Evolutionary conservation across 257 asterid species (phyloP).

Genomic region (Scutellaria minor): DNA sequence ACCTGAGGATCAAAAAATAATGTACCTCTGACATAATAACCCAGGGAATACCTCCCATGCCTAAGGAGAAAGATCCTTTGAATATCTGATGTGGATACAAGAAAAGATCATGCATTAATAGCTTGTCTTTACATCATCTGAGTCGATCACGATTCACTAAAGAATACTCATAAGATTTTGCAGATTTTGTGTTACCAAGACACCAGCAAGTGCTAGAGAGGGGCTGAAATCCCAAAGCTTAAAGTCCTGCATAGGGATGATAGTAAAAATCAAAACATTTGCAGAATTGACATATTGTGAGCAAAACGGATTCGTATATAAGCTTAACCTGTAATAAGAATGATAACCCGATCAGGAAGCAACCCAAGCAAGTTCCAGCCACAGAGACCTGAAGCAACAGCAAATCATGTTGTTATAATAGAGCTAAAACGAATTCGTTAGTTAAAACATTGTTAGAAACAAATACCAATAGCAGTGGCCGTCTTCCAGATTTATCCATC

Average conservation of each 20-base stretch:
- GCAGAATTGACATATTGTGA: conserved; percentile 8
- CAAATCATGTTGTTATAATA: conserved; percentile 15
- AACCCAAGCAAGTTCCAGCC: conserved; percentile 80
- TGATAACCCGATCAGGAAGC: conserved; percentile 71
- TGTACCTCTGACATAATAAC: conserved; percentile 91
- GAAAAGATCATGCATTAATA: background rate
- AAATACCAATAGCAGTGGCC: conserved; percentile 65
- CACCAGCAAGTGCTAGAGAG: conserved; percentile 67
- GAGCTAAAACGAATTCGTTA: background rate
- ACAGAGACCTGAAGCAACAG: conserved; percentile 64
- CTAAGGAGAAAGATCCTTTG: conserved; percentile 75
- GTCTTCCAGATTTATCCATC: conserved; percentile 85
- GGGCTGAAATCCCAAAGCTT: conserved; percentile 72
- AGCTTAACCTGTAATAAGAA: conserved; percentile 46
- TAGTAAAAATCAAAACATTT: background rate
- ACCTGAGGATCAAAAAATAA: background rate
- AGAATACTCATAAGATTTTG: background rate
- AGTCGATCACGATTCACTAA: background rate
- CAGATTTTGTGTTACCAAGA: conserved; percentile 60
- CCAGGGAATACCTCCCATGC: conserved; percentile 96
- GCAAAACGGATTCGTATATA: background rate
- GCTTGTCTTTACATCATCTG: background rate
- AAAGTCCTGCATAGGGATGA: conserved; percentile 53
- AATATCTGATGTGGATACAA: conserved; percentile 54
- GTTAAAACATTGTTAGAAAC: background rate